A percentile compares a stretch with the other conserved stretches of the same genome.
Conservation (phyloP, 208 protist genomes). For the Leishmania aethiopica region DNA sequence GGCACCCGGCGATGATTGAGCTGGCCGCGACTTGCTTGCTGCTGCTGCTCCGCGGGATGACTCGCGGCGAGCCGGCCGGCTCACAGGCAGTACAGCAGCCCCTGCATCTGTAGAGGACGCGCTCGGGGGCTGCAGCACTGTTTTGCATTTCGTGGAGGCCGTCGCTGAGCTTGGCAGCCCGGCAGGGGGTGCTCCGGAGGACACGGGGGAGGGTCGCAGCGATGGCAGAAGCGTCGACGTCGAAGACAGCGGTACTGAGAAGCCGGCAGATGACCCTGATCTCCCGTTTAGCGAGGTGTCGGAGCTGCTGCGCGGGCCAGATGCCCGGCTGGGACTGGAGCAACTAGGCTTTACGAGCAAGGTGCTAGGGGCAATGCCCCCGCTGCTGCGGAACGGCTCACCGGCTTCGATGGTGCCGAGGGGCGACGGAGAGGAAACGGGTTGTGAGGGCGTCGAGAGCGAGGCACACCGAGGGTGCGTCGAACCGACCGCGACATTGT, state of each 20-base stretch:
- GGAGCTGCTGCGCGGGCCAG: slow-evolving; percentile 48
- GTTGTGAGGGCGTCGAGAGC: not conserved
- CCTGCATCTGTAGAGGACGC: not conserved
- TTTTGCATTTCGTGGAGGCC: slow-evolving; percentile 26
- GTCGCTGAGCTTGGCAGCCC: slow-evolving; percentile 49
- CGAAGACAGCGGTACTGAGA: not conserved
- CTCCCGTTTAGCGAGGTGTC: slow-evolving; percentile 56
- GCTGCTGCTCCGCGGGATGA: slow-evolving; percentile 28
- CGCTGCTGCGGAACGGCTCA: slow-evolving; percentile 20
- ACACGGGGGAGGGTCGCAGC: slow-evolving; percentile 6
- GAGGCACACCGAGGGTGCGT: not conserved
- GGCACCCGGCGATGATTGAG: slow-evolving; percentile 33
- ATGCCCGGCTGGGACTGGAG: slow-evolving; percentile 46
- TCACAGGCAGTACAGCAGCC: not conserved
- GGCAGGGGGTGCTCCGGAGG: slow-evolving; percentile 24
- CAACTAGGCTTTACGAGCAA: slow-evolving; percentile 39
- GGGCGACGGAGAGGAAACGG: not conserved
- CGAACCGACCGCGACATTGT: not conserved
- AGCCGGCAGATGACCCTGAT: slow-evolving; percentile 22
- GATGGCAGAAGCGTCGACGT: slow-evolving; percentile 1
- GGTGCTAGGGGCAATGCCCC: slow-evolving; percentile 33
- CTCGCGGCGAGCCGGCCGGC: not conserved
- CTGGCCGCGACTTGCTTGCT: slow-evolving; percentile 41
- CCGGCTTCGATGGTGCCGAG: not conserved
- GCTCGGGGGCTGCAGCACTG: not conserved